phyloP scores from a whole-genome alignment of 2,329 filamentous ascomycete species.

The Endothia cerciana region DNA sequence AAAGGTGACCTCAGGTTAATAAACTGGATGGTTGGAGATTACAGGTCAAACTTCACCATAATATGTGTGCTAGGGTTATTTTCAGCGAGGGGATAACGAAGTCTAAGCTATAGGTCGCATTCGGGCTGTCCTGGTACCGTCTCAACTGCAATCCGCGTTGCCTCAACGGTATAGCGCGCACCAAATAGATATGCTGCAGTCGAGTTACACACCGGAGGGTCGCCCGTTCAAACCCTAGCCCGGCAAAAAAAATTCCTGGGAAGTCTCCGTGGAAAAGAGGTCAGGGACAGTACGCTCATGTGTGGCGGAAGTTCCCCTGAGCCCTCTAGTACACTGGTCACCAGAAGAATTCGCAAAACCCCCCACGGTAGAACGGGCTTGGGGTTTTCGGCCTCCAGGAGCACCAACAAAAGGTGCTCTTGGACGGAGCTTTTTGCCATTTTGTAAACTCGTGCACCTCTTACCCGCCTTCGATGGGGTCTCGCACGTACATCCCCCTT shows the following conservation, averaged over 20 bases:
- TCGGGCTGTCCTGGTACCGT: background rate
- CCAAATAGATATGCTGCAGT: background rate
- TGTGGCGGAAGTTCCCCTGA: background rate
- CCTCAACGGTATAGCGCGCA: background rate
- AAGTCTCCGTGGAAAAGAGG: background rate
- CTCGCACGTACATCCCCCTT: no score
- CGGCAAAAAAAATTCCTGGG: background rate
- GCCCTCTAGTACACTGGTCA: background rate
- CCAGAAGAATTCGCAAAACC: background rate
- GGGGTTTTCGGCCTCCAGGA: constrained; percentile 2
- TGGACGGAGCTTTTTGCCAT: background rate
- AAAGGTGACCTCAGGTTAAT: no score
- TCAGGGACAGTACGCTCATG: constrained; percentile 4
- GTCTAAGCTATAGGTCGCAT: no score
- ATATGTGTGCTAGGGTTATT: no score
- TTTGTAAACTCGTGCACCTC: no score
- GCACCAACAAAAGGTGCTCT: background rate
- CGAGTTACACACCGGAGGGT: background rate
- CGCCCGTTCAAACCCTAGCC: background rate
- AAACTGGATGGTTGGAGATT: no score
- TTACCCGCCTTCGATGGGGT: no score
- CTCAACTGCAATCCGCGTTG: background rate
- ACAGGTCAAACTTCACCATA: no score
- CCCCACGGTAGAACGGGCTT: background rate
- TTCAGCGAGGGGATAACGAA: no score